These are phyloP conservation scores for Crithidia thermophila DNA, from an alignment of 208 protist species.

Conservation along the genomic window DNA sequence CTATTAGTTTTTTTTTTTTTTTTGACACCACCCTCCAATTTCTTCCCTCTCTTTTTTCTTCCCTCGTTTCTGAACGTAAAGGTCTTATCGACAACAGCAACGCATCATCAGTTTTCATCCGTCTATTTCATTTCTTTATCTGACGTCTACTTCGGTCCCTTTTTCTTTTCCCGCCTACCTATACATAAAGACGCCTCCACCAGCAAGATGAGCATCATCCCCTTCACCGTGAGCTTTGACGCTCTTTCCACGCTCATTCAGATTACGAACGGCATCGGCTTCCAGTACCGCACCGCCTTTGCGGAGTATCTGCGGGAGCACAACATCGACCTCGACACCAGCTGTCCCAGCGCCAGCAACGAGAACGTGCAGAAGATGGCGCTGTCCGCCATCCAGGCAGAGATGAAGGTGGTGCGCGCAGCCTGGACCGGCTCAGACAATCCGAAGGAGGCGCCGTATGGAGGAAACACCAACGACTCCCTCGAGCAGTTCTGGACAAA, in stretches of 20 bases:
- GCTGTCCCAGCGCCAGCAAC: conserved; percentile 16
- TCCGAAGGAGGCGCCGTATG: conserved; percentile 65
- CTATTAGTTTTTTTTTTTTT: conserved; percentile 6
- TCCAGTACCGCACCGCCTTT: conserved; percentile 64
- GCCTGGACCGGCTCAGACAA: conserved; percentile 26
- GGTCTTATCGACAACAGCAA: background rate
- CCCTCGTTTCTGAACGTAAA: background rate
- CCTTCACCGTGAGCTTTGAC: conserved; percentile 69
- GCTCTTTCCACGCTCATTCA: conserved; percentile 61
- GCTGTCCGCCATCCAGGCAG: conserved; percentile 6
- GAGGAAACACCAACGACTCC: conserved; percentile 36
- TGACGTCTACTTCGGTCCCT: background rate
- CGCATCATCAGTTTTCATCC: no score
- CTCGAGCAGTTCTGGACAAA: conserved; percentile 50
- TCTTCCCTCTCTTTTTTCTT: background rate
- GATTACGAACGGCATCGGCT: conserved; percentile 49
- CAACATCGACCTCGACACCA: conserved; percentile 20
- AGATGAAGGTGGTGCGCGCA: conserved; percentile 16
- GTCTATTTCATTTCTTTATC: background rate
- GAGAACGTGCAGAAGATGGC: conserved; percentile 6
- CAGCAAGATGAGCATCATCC: conserved; percentile 12
- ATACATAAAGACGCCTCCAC: background rate
- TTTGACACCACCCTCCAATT: background rate
- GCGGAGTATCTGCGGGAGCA: conserved; percentile 40
- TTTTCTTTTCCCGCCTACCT: no score